Base-by-base conservation (phyloP, 768 basidiomycete species). In the Boletus pseudo-olivaceus region DNA sequence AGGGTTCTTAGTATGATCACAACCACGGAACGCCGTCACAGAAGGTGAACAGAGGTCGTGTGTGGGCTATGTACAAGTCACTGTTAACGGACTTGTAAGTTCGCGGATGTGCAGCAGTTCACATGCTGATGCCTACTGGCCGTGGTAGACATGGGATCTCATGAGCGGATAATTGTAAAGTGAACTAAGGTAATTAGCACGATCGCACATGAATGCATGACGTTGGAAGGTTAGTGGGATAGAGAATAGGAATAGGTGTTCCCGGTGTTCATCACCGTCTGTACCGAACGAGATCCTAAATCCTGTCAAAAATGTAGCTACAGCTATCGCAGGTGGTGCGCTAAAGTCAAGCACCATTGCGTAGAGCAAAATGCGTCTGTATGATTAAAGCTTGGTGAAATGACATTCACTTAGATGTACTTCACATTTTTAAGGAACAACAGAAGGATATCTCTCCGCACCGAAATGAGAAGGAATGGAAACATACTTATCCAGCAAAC, bases 401-500 rank as follows among this genome's bases (percentile, higher is more conserved):
- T 34, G 30, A 47, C 47, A 53, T 61, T 55, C 62, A 42, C 56
- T 58, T 44, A 37, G 51, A 53, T 46, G 50, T 53, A 56, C 44
- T 56, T 42, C 33, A 45, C 43, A 59, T 55, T 59, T 66, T 70
- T n/a, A 54, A 52, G 33, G 38, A 57, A 19, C 40, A 47, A 56
- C 33, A 56, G n/a, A 49, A 41, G 49, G 40, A 60, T 48, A 49
- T 57, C 23, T 56, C 47, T 53, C 59, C 23, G 26, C 44, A 52
- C 47, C 39, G 40, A 50, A 29, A 50, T 38, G 37, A 33, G 44
- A 55, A 40, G 40, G 10, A 19, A 51, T n/a, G 26, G 47, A 56
- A 41, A 52, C 34, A 55, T 42, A 57, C 43, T 78, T 66, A 84
- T 56, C 71, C 76, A 64, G 72, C 72, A 63, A 76, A 83, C 50